Base-by-base conservation (phyloP, 495 filamentous ascomycete species). In the Gamarada debralockiae region DNA sequence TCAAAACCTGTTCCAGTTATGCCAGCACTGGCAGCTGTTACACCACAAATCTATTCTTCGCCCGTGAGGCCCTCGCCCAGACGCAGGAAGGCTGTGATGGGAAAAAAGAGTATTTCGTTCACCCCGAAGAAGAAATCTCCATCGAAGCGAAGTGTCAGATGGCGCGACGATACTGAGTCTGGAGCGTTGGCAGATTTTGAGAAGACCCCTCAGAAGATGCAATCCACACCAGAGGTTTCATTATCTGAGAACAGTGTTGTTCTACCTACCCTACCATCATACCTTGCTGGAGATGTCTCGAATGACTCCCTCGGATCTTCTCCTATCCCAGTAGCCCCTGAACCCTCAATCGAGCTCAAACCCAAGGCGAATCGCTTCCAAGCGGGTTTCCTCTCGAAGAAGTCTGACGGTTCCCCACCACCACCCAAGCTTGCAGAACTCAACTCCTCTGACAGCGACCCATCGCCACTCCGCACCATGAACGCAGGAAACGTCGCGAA, bases 161-260 rank as follows among this genome's bases (percentile, higher is more conserved):
- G 95, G 95, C 84, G 87, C 41, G 93, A 98, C 63, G 93, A 97
- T 59, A 87, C 87, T 46, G 86, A 97, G 62, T 72, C 80, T 15
- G 90, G 89, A 9, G 77, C 84, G 25, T 70, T 97, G 24, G 88
- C 89, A 48, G 92, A 96, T 62, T 95, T 90, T 56, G 85, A 92
- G 64, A 88, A 88, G 69, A 95, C 92, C 3, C 92, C 90, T 22
- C 75, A 88, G 60, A 86, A 81, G 61, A 67, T 76, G 14, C 65
- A 73, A 24, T 60, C 63, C 7, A 69, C 72, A 3, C 79, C 78
- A n/a, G 77, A 80, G 48, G 59, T 54, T 12, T 76, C 80, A 23
- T 78, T 78, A 0, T 67, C 72, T 13, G 77, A 81, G 29, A 62
- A 69, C 15, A 67, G 54, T 27, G 72, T 75, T 13, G 48, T 48